phyloP scores from a whole-genome alignment of 2,329 filamentous ascomycete species.

The Septoria linicola region DNA sequence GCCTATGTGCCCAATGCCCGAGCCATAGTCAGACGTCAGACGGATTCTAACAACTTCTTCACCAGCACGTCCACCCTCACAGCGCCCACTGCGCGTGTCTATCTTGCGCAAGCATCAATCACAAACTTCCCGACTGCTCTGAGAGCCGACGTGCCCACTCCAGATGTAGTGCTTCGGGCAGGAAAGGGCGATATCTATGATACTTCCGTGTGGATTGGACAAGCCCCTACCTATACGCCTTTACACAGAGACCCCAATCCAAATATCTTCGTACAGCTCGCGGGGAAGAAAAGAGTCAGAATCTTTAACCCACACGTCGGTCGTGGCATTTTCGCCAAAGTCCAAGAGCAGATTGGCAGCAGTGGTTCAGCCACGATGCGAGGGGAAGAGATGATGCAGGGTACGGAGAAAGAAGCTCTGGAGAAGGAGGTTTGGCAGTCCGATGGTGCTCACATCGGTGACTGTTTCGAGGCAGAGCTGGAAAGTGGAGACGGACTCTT shows the following conservation, averaged over 20 bases:
- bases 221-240: constrained; percentile 83
- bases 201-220: constrained; percentile 84
- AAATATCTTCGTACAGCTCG: constrained; percentile 85
- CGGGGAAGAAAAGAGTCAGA: constrained; percentile 70
- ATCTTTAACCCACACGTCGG: constrained; percentile 67
- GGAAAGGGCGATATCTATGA: constrained; percentile 84
- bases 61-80: constrained; percentile 34
- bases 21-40: constrained; percentile 24
- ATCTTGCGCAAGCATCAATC: constrained; percentile 81
- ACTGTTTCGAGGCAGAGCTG: constrained; percentile 46
- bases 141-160: constrained; percentile 65
- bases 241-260: constrained; percentile 91
- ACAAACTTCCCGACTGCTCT: constrained; percentile 64
- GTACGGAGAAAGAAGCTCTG: constrained; percentile 65
- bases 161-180: constrained; percentile 59
- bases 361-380: constrained; percentile 56
- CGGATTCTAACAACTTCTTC: constrained; percentile 33
- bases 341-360: constrained; percentile 44
- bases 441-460: constrained; percentile 16
- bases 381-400: constrained; percentile 89
- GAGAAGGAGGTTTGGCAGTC: constrained; percentile 68
- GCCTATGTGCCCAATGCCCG: constrained; percentile 31
- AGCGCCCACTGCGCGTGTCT: constrained; percentile 53
- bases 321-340: constrained; percentile 59
- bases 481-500: constrained; percentile 69